Evolutionary conservation across 2,329 filamentous ascomycete genomes (phyloP).

Genomic region (Pseudogymnoascus sp.): DNA sequence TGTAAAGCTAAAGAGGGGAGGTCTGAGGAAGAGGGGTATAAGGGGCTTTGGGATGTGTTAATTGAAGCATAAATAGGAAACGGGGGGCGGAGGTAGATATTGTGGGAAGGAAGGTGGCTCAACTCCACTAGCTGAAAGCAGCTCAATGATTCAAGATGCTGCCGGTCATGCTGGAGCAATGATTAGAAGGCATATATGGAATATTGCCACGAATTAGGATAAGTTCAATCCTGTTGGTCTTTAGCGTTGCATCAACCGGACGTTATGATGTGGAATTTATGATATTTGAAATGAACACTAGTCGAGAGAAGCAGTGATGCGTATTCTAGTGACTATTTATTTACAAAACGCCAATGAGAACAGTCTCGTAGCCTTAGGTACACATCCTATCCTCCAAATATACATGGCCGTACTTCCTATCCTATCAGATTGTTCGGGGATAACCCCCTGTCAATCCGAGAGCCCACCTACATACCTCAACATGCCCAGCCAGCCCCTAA

Average conservation of each 20-base stretch:
- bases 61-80: conserved; percentile 23
- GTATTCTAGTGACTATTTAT: not conserved
- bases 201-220: not conserved
- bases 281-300: not conserved
- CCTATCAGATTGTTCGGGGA: not conserved
- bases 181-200: not conserved
- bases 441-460: not conserved
- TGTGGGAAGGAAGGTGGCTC: not conserved
- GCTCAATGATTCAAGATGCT: not conserved
- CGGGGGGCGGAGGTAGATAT: not conserved
- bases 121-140: conserved; percentile 5
- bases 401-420: not conserved
- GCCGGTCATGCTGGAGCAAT: not conserved
- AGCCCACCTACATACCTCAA: not conserved
- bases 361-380: not conserved
- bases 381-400: not conserved
- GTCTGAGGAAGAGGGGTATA: not conserved
- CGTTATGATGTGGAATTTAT: not conserved
- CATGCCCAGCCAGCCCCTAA: not conserved
- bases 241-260: conserved; percentile 6
- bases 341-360: not conserved
- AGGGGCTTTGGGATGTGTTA: conserved; percentile 67
- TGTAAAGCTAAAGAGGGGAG: conserved; percentile 25
- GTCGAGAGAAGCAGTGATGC: not conserved
- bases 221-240: not conserved